A percentile compares a stretch with the other conserved stretches of the same genome.
phyloP scores from a whole-genome alignment of 2,329 filamentous ascomycete genomes.

The Didymella lethalis region DNA sequence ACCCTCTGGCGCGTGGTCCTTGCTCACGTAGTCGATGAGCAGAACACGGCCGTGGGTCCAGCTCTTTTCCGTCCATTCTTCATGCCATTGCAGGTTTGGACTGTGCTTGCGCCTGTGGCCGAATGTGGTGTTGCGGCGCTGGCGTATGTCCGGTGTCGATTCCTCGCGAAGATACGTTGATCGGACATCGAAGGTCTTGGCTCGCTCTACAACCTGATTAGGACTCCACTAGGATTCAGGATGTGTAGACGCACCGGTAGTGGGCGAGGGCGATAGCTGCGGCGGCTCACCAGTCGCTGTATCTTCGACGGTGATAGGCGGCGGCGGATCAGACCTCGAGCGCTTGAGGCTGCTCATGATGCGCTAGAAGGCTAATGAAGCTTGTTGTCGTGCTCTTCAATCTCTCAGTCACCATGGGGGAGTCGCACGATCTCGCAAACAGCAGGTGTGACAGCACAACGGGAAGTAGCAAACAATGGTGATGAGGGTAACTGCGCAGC shows the following conservation, averaged over 20 bases:
- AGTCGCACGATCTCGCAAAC: constrained; percentile 7
- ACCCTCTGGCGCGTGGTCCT: constrained; percentile 49
- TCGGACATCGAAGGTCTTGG: constrained; percentile 27
- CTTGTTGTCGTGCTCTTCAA: neutral
- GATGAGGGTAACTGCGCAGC: neutral
- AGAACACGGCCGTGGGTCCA: constrained; percentile 57
- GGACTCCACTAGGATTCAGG: neutral
- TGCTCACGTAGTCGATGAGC: constrained; percentile 60
- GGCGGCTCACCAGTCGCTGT: constrained; percentile 36
- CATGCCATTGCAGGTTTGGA: constrained; percentile 50
- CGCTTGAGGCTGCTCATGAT: constrained; percentile 18
- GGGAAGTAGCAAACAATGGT: constrained; percentile 8
- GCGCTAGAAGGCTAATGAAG: constrained; percentile 8
- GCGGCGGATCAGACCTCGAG: constrained; percentile 35
- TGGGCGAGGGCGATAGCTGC: constrained; percentile 34
- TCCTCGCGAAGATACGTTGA: constrained; percentile 23
- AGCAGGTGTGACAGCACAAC: constrained; percentile 5
- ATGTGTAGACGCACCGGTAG: constrained; percentile 23
- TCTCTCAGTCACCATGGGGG: neutral
- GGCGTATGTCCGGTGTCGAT: constrained; percentile 20
- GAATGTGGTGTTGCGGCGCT: constrained; percentile 33
- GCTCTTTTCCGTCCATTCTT: constrained; percentile 47
- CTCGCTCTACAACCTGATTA: constrained; percentile 22
- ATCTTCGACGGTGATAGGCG: constrained; percentile 49
- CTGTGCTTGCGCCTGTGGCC: constrained; percentile 44